phyloP scores from a whole-genome alignment of 2,329 filamentous ascomycete species.

The Aspergillus pseudonomiae region DNA sequence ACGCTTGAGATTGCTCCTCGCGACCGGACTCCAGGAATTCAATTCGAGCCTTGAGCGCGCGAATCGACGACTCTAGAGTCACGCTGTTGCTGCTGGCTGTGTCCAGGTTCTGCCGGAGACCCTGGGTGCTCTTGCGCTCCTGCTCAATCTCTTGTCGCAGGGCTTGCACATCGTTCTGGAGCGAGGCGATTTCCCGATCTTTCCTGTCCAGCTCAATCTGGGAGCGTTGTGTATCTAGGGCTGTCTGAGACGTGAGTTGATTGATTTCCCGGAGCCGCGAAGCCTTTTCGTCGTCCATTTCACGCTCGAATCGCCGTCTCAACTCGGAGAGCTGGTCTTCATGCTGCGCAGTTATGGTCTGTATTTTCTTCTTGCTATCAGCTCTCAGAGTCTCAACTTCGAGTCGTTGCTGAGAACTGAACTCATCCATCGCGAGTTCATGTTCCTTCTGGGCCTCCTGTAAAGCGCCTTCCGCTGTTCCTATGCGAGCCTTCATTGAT shows the following conservation, averaged over 20 bases:
- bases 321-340: conserved; percentile 69
- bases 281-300: conserved; percentile 66
- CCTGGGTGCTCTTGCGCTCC: conserved; percentile 64
- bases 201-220: conserved; percentile 55
- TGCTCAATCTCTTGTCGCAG: conserved; percentile 56
- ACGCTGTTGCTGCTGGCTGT: conserved; percentile 64
- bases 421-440: conserved; percentile 55
- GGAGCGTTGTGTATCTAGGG: conserved; percentile 42
- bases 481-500: conserved; percentile 57
- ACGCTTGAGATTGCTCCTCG: conserved; percentile 84
- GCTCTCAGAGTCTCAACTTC: conserved; percentile 46
- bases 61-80: conserved; percentile 73
- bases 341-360: conserved; percentile 63
- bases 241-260: conserved; percentile 37
- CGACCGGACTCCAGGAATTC: conserved; percentile 88
- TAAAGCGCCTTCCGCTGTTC: conserved; percentile 51
- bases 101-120: conserved; percentile 61
- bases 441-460: conserved; percentile 57
- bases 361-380: conserved; percentile 56
- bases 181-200: conserved; percentile 55
- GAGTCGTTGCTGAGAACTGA: conserved; percentile 55
- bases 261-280: conserved; percentile 43
- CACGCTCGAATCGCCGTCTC: conserved; percentile 64
- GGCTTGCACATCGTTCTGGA: conserved; percentile 44
- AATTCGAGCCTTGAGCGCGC: conserved; percentile 77